These are phyloP conservation scores for Tulasnella sp. DNA, from an alignment of 768 basidiomycete genomes.

Conservation along the genomic window DNA sequence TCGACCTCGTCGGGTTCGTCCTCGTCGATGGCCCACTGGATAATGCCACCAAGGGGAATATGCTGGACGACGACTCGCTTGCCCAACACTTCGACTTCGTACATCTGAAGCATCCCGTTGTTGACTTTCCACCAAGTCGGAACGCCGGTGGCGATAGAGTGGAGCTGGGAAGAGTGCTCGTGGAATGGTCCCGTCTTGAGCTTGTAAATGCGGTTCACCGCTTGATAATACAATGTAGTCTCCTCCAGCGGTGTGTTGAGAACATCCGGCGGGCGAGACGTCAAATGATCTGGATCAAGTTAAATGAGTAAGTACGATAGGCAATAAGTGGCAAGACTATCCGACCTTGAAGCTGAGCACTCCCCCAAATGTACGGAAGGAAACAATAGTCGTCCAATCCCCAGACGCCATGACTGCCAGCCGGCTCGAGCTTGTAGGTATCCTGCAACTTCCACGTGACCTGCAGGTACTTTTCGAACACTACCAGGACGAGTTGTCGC, in stretches of 20 bases:
- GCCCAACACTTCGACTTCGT: conserved; percentile 85
- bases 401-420: conserved; percentile 98
- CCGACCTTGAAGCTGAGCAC: conserved; percentile 73
- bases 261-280: conserved; percentile 49
- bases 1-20: background rate
- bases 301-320: background rate
- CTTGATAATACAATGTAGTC: conserved; percentile 73
- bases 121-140: conserved; percentile 88
- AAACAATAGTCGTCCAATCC: conserved; percentile 89
- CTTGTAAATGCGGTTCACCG: conserved; percentile 62
- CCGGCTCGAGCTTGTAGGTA: conserved; percentile 83
- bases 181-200: conserved; percentile 83
- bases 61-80: conserved; percentile 98
- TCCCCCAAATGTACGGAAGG: conserved; percentile 83
- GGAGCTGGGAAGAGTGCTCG: conserved; percentile 83
- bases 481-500: conserved; percentile 41
- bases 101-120: conserved; percentile 90
- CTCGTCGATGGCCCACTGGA: conserved; percentile 45
- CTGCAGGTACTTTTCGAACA: conserved; percentile 57
- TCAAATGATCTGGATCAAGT: background rate
- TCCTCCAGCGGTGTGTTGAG: conserved; percentile 45
- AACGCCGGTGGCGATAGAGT: conserved; percentile 79
- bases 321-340: background rate
- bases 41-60: conserved; percentile 68
- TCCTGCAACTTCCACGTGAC: conserved; percentile 83